These are phyloP conservation scores for Termitomyces sp. DNA, from an alignment of 768 basidiomycete genomes.

Conservation along the genomic window DNA sequence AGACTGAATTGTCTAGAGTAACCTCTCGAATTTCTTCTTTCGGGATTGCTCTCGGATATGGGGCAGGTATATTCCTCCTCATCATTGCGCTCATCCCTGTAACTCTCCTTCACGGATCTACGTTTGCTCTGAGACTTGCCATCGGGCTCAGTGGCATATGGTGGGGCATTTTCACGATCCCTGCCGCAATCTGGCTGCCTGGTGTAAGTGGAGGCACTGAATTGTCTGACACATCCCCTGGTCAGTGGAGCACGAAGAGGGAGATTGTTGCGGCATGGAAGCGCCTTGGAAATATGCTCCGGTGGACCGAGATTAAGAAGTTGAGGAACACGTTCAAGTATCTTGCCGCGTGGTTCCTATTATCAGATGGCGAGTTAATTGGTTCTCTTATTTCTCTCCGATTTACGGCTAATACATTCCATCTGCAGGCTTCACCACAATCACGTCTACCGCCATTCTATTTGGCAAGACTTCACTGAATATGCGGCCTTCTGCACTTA, in stretches of 20 bases:
- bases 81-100: conserved; percentile 79
- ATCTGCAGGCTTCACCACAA: conserved; percentile 79
- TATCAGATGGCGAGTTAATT: conserved; percentile 72
- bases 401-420: neutral
- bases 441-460: conserved; percentile 87
- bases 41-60: conserved; percentile 85
- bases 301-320: conserved; percentile 65
- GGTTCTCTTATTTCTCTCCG: neutral
- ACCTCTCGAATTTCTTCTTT: conserved; percentile 82
- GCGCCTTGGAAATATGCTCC: conserved; percentile 70
- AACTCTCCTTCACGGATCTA: conserved; percentile 65
- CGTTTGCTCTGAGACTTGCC: conserved; percentile 74
- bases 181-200: conserved; percentile 75
- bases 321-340: conserved; percentile 86
- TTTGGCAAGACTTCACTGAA: conserved; percentile 87
- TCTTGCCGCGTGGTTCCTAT: conserved; percentile 90
- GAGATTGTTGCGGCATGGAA: conserved; percentile 75
- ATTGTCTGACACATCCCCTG: conserved; percentile 11
- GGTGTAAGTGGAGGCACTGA: conserved; percentile 23
- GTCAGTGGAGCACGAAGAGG: conserved; percentile 39
- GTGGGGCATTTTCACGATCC: conserved; percentile 84
- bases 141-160: conserved; percentile 83
- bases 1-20: conserved; percentile 58
- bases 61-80: conserved; percentile 75
- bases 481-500: conserved; percentile 75